phyloP scores from a whole-genome alignment of 768 basidiomycete species.

The Boletus edulis region DNA sequence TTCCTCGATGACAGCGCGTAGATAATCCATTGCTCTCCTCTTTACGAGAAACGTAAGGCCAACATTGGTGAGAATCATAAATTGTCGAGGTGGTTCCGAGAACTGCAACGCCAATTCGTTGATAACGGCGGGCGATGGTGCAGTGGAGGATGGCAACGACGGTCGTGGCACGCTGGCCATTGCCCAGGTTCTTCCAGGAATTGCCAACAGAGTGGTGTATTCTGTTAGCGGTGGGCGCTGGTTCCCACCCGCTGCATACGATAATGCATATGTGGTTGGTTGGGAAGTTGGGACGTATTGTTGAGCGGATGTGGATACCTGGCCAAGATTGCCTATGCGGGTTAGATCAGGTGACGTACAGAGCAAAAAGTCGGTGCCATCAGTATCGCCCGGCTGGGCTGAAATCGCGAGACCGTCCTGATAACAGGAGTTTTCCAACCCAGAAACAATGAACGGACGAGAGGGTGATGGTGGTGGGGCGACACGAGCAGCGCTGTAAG shows the following conservation, averaged over 20 bases:
- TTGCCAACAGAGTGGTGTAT: constrained; percentile 70
- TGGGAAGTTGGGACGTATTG: constrained; percentile 36
- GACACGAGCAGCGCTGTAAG: constrained; percentile 49
- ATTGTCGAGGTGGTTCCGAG: constrained; percentile 69
- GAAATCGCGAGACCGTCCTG: constrained; percentile 64
- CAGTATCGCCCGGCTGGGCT: constrained; percentile 72
- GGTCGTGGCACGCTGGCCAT: constrained; percentile 56
- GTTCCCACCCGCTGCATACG: constrained; percentile 39
- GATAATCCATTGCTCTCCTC: constrained; percentile 80
- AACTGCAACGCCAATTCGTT: constrained; percentile 86
- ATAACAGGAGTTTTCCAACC: constrained; percentile 63
- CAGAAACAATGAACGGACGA: constrained; percentile 58
- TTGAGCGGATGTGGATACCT: constrained; percentile 46
- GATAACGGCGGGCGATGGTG: constrained; percentile 52
- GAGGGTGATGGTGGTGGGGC: constrained; percentile 42
- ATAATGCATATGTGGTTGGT: constrained; percentile 37
- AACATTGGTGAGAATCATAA: constrained; percentile 85
- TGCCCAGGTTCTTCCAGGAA: constrained; percentile 84
- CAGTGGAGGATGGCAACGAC: constrained; percentile 32
- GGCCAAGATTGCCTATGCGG: constrained; percentile 66
- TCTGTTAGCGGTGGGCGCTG: constrained; percentile 71
- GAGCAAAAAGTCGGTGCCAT: constrained; percentile 71
- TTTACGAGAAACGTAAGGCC: constrained; percentile 81
- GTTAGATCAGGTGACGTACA: constrained; percentile 77
- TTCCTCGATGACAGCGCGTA: constrained; percentile 80